These are phyloP conservation scores for Paecilomyces formosus DNA, from an alignment of 2,329 filamentous ascomycete species.

Conservation along the genomic window DNA sequence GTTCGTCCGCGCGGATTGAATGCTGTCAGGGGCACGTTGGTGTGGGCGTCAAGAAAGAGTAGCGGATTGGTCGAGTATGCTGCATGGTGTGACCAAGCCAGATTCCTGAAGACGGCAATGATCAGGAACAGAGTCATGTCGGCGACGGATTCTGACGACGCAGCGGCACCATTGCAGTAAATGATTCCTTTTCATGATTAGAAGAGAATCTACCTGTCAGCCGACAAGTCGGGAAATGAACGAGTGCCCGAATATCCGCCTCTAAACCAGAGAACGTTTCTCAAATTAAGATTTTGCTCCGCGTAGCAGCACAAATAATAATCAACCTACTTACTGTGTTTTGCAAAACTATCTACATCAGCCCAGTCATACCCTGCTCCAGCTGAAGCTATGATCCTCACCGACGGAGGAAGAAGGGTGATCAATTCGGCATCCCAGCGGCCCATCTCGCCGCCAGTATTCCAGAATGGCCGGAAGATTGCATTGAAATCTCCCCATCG, in stretches of 20 bases:
- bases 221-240: not conserved
- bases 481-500: constrained; percentile 34
- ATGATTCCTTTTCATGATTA: constrained; percentile 25
- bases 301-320: constrained; percentile 4
- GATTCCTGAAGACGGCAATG: constrained; percentile 44
- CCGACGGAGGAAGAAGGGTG: constrained; percentile 45
- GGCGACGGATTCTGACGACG: constrained; percentile 38
- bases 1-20: constrained; percentile 42
- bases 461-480: constrained; percentile 53
- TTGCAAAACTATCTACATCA: constrained; percentile 44
- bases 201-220: not conserved
- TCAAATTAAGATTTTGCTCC: not conserved
- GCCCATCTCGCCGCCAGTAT: constrained; percentile 60
- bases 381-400: constrained; percentile 57
- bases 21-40: constrained; percentile 26
- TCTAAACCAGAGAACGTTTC: not conserved
- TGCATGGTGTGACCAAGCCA: constrained; percentile 41
- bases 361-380: constrained; percentile 63
- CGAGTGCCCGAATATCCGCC: not conserved
- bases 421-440: constrained; percentile 57
- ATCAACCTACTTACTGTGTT: constrained; percentile 8
- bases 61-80: constrained; percentile 36
- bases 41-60: constrained; percentile 5
- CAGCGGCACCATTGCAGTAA: constrained; percentile 39
- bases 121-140: constrained; percentile 39